Conservation (phyloP, 2,329 filamentous ascomycete species). For the Botrytis byssoidea region DNA sequence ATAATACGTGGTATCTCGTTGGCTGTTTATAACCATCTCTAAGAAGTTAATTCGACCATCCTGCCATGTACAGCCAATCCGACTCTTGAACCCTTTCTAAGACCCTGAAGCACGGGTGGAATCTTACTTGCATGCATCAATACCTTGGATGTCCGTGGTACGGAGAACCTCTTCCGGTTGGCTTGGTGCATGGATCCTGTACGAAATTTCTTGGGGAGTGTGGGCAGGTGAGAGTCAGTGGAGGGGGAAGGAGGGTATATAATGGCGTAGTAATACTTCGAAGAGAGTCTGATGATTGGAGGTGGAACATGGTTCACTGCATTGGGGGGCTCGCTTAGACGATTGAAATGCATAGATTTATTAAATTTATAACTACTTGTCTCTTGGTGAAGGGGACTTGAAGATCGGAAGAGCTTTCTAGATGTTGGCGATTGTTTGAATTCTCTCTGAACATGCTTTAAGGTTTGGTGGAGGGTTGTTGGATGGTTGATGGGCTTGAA, state of each 20-base stretch:
- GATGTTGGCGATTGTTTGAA: neutral
- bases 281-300: neutral
- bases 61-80: neutral
- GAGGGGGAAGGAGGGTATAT: neutral
- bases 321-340: slow-evolving; percentile 6
- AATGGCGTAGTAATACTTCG: neutral
- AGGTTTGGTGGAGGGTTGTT: neutral
- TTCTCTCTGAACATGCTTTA: neutral
- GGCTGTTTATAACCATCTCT: neutral
- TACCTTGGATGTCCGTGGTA: neutral
- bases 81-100: neutral
- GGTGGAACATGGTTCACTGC: neutral
- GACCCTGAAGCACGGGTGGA: neutral
- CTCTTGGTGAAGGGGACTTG: too few species aligned
- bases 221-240: neutral
- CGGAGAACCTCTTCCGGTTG: neutral
- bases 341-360: neutral
- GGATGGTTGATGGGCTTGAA: too few species aligned
- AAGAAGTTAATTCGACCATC: neutral
- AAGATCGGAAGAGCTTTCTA: neutral
- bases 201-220: neutral
- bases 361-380: neutral
- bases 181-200: neutral
- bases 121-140: neutral
- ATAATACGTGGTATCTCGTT: neutral